Base-by-base conservation (phyloP, 2,329 filamentous ascomycete genomes). In the Zelopaecilomyces penicillatus region DNA sequence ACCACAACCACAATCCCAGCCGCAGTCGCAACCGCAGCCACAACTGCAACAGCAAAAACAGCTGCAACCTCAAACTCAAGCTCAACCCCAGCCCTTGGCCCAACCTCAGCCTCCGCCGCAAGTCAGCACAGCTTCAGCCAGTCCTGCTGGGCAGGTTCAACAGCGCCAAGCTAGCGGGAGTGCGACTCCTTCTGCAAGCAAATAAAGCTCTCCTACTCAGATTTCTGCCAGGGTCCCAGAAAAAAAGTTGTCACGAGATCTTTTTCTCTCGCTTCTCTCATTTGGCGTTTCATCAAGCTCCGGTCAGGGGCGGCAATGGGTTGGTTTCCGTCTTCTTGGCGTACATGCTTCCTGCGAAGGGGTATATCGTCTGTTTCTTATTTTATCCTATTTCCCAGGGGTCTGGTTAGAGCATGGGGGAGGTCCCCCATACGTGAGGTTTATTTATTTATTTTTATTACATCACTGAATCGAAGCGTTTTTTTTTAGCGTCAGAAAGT, bases 101-200 rank as follows among this genome's bases (percentile, higher is more conserved):
- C 49, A 46, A 30, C 33, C 43, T 28, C 48, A 49, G 31, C 54
- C 49, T 26, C 54, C 52, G 42, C 29, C 38, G 9, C 45, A 43
- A 31, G 28, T 36, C 11, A 44, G 37, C 27, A 37, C 42, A 6
- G 34, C 42, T 3, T 36, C 46, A 6, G 51, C 50, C 31, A 53
- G 54, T 42, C 50, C 53, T 19, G 51, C 40, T 19, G 19, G 19
- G 31, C 53, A 48, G 12, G 52, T 50, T 33, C 57, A 58, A 12
- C 62, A 59, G 41, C 62, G 66, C 33, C 63, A 67, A 43, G 52
- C 63, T 10, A 69, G 66, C 36, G 62, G 63, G 34, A 69, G 66
- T 35, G 65, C 64, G 32, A 68, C 66, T 6, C 65, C 65, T 30
- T 64, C 64, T 10, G 54, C 54, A 12, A 51, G 54, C 42, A 56